Evolutionary conservation across 2,329 filamentous ascomycete species (phyloP).

Genomic region (Knoxdaviesia proteae): DNA sequence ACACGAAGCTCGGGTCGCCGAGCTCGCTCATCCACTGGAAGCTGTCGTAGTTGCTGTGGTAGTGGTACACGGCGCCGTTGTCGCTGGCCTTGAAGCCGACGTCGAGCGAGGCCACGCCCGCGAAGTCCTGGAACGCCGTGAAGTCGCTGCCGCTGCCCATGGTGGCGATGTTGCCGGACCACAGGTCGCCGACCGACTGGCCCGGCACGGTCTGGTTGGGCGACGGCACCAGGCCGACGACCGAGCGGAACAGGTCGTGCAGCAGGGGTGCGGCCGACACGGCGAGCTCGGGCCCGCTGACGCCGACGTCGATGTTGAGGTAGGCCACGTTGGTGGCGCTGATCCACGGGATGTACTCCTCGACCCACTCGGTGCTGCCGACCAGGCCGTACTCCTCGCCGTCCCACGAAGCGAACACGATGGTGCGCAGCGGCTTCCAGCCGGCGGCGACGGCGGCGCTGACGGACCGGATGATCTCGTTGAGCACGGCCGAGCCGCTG

Average conservation of each 20-base stretch:
- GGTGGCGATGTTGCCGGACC: conserved; percentile 38
- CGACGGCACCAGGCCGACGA: conserved; percentile 40
- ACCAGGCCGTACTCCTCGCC: conserved; percentile 72
- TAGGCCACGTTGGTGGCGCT: conserved; percentile 55
- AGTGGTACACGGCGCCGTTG: conserved; percentile 46
- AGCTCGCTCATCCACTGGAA: conserved; percentile 75
- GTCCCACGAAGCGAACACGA: conserved; percentile 74
- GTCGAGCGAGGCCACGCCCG: conserved; percentile 44
- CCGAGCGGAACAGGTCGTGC: conserved; percentile 49
- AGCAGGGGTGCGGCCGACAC: conserved; percentile 55
- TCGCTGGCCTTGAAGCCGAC: conserved; percentile 30
- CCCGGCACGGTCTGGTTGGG: conserved; percentile 55
- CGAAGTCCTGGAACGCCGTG: conserved; percentile 54
- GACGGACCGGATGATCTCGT: conserved; percentile 59
- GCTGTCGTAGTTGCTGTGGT: conserved; percentile 82
- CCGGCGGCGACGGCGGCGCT: conserved; percentile 43
- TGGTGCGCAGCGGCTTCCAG: conserved; percentile 52
- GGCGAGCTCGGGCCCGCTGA: conserved; percentile 40
- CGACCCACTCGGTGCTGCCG: conserved; percentile 83
- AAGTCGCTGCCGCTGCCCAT: conserved; percentile 59
- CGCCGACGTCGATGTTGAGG: conserved; percentile 65
- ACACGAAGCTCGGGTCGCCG: conserved; percentile 48
- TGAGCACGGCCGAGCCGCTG: conserved; percentile 58
- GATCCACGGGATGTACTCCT: conserved; percentile 73
- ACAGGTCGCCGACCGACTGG: conserved; percentile 53